Evolutionary conservation across 1,284 basidiomycete genomes (phyloP).

Genomic region (Fomitiporia mediterranea): DNA sequence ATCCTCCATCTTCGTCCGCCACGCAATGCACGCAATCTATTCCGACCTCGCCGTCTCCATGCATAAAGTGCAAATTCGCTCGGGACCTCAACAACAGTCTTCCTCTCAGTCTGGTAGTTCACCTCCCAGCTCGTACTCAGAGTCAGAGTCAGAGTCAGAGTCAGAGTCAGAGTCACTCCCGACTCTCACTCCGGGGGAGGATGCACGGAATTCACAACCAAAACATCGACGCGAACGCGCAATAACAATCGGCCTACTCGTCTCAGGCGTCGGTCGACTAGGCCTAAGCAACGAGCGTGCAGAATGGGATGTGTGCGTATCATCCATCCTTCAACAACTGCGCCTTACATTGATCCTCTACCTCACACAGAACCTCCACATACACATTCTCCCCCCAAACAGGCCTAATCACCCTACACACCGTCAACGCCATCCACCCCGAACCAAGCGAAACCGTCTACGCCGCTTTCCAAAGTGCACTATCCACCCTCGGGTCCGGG

Average conservation of each 20-base stretch:
- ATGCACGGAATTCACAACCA: conserved; percentile 10
- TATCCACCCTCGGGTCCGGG: conserved; percentile 42
- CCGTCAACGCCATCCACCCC: conserved; percentile 66
- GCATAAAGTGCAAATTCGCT: conserved; percentile 41
- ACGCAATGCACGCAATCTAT: conserved; percentile 70
- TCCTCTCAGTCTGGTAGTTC: background rate
- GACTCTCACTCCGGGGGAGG: too few species aligned
- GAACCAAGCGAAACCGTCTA: conserved; percentile 68
- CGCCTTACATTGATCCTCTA: background rate
- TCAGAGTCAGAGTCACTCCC: too few species aligned
- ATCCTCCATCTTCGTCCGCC: conserved; percentile 63
- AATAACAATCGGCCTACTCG: conserved; percentile 48
- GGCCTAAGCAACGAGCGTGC: conserved; percentile 46
- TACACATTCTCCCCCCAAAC: conserved; percentile 64
- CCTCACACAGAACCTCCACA: conserved; percentile 53
- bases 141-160: too few species aligned
- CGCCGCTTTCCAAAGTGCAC: conserved; percentile 48
- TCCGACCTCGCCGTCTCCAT: conserved; percentile 56
- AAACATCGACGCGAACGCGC: conserved; percentile 40
- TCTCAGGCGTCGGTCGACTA: conserved; percentile 38
- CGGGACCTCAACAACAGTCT: conserved; percentile 21
- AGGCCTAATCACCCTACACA: conserved; percentile 59
- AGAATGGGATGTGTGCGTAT: conserved; percentile 70
- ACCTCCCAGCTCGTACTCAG: conserved; percentile 15
- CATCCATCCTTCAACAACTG: background rate